Conservation (phyloP, 768 basidiomycete species). For the Amanita pallidorosea region DNA sequence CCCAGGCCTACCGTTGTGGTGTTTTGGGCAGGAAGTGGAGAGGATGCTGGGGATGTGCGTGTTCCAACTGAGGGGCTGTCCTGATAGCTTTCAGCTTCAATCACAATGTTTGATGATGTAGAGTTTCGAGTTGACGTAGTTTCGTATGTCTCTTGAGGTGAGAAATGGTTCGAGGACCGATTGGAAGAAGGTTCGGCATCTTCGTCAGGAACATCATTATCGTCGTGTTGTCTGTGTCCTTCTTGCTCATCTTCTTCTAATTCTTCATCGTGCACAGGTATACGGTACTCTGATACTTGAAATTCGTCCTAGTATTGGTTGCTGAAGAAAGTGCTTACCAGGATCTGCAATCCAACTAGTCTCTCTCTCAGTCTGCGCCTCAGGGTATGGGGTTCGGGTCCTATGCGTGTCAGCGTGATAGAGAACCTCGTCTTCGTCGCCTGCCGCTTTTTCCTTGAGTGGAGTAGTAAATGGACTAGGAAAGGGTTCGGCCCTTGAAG, state of each 20-base stretch:
- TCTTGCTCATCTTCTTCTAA: conserved; percentile 39
- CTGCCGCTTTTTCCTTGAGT: conserved; percentile 46
- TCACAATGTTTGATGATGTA: conserved; percentile 45
- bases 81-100: conserved; percentile 53
- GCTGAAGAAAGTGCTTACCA: conserved; percentile 31
- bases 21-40: conserved; percentile 34
- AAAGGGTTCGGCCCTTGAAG: conserved; percentile 48
- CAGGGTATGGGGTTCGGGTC: conserved; percentile 32
- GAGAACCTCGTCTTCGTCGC: conserved; percentile 59
- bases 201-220: conserved; percentile 19
- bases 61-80: conserved; percentile 28
- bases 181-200: conserved; percentile 43
- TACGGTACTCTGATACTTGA: conserved; percentile 49
- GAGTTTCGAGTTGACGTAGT: conserved; percentile 48
- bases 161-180: conserved; percentile 37
- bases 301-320: background rate
- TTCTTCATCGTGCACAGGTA: conserved; percentile 51
- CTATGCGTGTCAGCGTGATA: conserved; percentile 48
- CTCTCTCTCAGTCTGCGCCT: conserved; percentile 36
- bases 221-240: conserved; percentile 30
- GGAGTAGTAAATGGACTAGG: conserved; percentile 70
- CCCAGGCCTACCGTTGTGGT: conserved; percentile 27
- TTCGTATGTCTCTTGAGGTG: conserved; percentile 32
- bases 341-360: conserved; percentile 73
- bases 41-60: conserved; percentile 18